A percentile compares a stretch with the other conserved stretches of the same genome.
Conservation (phyloP, 2,329 filamentous ascomycete species). For the Sarocladium kiliense region DNA sequence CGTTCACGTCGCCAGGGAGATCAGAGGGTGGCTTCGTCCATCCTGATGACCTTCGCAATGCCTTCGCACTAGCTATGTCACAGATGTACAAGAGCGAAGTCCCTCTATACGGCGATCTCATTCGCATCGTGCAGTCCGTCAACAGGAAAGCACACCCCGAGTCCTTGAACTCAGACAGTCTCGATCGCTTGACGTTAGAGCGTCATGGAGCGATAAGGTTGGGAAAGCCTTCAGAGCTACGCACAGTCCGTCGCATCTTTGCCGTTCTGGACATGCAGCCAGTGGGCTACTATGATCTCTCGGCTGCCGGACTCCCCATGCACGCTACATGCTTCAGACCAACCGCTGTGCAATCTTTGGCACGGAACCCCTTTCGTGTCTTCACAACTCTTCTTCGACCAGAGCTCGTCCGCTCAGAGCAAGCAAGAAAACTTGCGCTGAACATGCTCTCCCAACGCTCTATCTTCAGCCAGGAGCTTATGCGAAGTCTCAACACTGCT, state of each 20-base stretch:
- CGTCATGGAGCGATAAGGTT: conserved; percentile 43
- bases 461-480: conserved; percentile 11
- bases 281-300: conserved; percentile 46
- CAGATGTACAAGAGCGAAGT: conserved; percentile 25
- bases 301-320: conserved; percentile 38
- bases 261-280: conserved; percentile 40
- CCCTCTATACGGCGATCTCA: conserved; percentile 23
- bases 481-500: conserved; percentile 31
- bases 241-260: conserved; percentile 38
- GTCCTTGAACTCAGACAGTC: background rate
- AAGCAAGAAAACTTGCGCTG: background rate
- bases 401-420: conserved; percentile 23
- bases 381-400: conserved; percentile 32
- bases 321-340: conserved; percentile 47
- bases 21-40: background rate
- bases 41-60: conserved; percentile 6
- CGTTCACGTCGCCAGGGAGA: background rate
- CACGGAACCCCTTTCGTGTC: conserved; percentile 35
- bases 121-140: conserved; percentile 20
- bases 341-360: conserved; percentile 25
- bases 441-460: conserved; percentile 10
- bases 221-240: conserved; percentile 36
- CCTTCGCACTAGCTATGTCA: conserved; percentile 22
- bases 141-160: conserved; percentile 7
- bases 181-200: conserved; percentile 14